Evolutionary conservation across 305 asterid genomes (phyloP).

Genomic region (Coffea humblotiana): DNA sequence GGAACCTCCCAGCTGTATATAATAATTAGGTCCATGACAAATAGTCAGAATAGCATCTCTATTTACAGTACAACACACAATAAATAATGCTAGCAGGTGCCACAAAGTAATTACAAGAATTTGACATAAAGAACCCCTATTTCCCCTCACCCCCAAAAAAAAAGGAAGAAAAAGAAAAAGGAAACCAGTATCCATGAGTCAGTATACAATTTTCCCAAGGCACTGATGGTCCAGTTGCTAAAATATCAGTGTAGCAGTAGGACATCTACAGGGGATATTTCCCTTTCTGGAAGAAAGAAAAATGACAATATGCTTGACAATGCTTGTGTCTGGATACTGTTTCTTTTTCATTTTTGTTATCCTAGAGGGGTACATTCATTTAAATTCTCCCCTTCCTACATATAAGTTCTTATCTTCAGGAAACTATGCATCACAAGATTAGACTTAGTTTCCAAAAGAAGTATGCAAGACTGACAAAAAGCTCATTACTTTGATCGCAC

Average conservation of each 20-base stretch:
- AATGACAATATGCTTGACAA: not conserved
- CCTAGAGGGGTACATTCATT: not conserved
- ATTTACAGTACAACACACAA: not conserved
- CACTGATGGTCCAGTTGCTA: not conserved
- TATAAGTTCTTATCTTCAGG: not conserved
- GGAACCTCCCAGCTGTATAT: constrained; percentile 95
- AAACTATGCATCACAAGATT: not conserved
- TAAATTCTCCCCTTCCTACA: not conserved
- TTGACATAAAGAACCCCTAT: not conserved
- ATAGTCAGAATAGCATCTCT: constrained; percentile 3
- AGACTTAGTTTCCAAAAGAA: not conserved
- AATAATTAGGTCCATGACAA: constrained; percentile 26
- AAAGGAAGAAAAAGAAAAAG: not conserved
- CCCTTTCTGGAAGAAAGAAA: not conserved
- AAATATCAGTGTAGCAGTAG: not conserved
- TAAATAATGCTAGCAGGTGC: constrained; percentile 3
- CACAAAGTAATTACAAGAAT: not conserved
- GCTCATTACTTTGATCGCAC: not conserved
- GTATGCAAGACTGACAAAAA: not conserved
- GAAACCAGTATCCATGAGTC: not conserved
- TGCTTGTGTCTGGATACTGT: not conserved
- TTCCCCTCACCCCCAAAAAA: not conserved
- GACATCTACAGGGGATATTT: not conserved
- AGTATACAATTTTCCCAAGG: not conserved
- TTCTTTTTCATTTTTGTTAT: too few species aligned